These are phyloP conservation scores for Xylaria scruposa DNA, from an alignment of 495 filamentous ascomycete species.

Conservation along the genomic window DNA sequence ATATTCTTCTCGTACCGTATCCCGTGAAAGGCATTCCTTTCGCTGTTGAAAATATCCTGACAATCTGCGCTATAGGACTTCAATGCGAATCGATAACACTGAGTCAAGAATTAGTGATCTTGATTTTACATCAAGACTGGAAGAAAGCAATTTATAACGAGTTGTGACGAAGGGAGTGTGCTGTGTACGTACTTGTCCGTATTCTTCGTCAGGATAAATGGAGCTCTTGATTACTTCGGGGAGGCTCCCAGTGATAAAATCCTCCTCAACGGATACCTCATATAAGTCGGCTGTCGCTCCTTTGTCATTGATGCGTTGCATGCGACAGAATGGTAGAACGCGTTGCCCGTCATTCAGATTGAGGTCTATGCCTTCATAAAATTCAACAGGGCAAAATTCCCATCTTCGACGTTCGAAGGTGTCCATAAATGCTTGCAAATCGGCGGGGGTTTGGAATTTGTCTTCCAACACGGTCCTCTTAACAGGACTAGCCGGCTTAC, in stretches of 20 bases:
- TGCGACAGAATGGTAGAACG: conserved; percentile 40
- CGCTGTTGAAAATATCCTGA: not conserved
- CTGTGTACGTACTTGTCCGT: not conserved
- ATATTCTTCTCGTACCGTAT: not conserved
- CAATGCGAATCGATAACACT: conserved; percentile 4
- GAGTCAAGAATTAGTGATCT: not conserved
- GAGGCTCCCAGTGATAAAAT: conserved; percentile 47
- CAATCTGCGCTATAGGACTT: conserved; percentile 2
- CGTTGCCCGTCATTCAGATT: not conserved
- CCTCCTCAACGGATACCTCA: conserved; percentile 42
- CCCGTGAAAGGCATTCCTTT: not conserved
- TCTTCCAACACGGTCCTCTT: not conserved
- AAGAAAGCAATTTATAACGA: no score
- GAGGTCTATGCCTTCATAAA: not conserved
- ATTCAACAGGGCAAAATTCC: not conserved
- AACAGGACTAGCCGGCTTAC: not conserved
- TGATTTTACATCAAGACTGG: no score
- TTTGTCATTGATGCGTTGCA: conserved; percentile 32
- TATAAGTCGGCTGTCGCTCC: conserved; percentile 46
- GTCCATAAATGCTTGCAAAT: not conserved
- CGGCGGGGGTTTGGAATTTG: not conserved
- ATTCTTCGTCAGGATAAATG: not conserved
- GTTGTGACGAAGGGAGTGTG: no score
- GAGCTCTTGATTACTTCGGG: conserved; percentile 32
- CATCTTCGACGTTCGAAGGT: not conserved